Base-by-base conservation (phyloP, 2,329 filamentous ascomycete genomes). In the Lachnellula occidentalis region DNA sequence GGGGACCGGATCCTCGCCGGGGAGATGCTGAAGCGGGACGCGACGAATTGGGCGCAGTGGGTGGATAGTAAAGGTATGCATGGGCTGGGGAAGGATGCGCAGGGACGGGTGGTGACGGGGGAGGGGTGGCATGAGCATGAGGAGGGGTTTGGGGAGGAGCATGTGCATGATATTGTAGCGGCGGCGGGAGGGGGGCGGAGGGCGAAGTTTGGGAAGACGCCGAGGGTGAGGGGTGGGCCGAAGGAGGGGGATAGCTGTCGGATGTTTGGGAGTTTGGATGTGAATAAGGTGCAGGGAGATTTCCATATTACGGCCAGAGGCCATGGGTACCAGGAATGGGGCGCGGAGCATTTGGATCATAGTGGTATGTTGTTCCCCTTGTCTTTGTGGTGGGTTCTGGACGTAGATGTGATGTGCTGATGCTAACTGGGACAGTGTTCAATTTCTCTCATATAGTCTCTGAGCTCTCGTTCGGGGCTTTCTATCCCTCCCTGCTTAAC, bases 371-470 rank as follows among this genome's bases (percentile, higher is more conserved):
- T 37, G 50, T 45, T 15, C 37, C 36, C 36, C 6, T n/a, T n/a
- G n/a, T n/a, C 27, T 47, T 47, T 31, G n/a, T 11, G 21, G 45
- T 27, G 48, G 2, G 14, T 8, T 42, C 17, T 46, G 1, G 37
- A 15, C 34, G 11, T 24, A n/a, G 22, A 34, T 19, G 21, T 50
- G 56, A 54, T 70, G 53, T 50, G 57, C 55, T 70, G 54, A 71
- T 65, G 9, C 2, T n/a, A n/a, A n/a, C n/a, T 24, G 11, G n/a
- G 51, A 45, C 64, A 92, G 89, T 79, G 21, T 96, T 99, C 80
- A 97, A 99, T 79, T 99, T 99, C 79, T 92, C 90, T 34, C 94
- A 99, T 76, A 86, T 96, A 71, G 84, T 99, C 75, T 92, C 88
- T 66, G 94, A 99, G 72, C 83, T 99, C 64, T 96, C 92, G 55